Base-by-base conservation (phyloP, 805 yeast species). In the Yarrowia hollandica region DNA sequence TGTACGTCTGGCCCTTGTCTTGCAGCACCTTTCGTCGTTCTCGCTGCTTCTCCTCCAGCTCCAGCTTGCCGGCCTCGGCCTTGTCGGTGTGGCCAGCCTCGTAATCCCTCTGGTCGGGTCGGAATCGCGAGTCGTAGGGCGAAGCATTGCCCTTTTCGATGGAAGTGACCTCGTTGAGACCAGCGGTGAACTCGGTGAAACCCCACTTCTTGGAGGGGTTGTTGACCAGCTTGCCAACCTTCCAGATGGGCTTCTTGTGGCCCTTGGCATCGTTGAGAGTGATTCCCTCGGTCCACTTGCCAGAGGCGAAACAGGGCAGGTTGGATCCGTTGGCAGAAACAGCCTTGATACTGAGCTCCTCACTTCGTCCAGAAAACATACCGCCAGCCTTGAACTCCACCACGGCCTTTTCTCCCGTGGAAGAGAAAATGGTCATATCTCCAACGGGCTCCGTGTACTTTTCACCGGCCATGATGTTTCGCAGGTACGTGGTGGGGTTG, bases 401-500 rank as follows among this genome's bases (percentile, higher is more conserved):
- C 2, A 79, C 77, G 0, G 96, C 88, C 62, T 77, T 81, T 37
- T 79, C 76, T 0, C 95, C 95, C n/a, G 74, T 75, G 1, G 89
- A 81, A 2, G 90, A 82, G 44, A 80, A 79, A 1, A 94, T 77
- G 0, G 85, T 82, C 62, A 89, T 77, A 2, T 83, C 72, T 15
- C 88, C 84, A 2, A 79, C 76, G 1, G 99, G 99, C 69, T 94
- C 99, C 12, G 89, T 77, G 71, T 91, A 94, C 70, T 90, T 87
- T 67, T 94, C 99, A 22, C 99, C 98, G 1, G 97, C 96, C 66
- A 94, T 83, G 46, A 94, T 78, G 68, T 92, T 92, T 66, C 92
- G 85, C 65, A 94, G 73, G 66, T 88, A 78, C 0, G 95, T 84
- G 1, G 87, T 83, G 7, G 99, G 97, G 64, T 85, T 91, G 18